phyloP scores from a whole-genome alignment of 345 rosid genomes.

The Brassica rapa region DNA sequence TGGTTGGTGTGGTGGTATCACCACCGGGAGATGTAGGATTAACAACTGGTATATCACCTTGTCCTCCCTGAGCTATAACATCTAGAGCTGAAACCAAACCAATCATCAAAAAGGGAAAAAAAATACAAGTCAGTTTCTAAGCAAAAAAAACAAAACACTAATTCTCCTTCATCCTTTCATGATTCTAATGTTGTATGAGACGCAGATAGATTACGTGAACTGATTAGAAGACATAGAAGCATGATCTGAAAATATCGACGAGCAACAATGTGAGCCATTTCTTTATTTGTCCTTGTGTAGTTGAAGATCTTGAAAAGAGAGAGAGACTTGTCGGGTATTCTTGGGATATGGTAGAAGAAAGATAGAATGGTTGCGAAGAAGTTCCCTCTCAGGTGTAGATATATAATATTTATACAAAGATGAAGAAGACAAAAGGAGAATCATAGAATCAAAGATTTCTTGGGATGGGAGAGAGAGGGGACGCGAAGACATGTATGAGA shows the following conservation, averaged over 20 bases:
- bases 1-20: constrained; percentile 49
- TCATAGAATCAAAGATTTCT: constrained; percentile 74
- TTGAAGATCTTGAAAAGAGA: constrained; percentile 10
- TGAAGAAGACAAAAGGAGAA: constrained; percentile 28
- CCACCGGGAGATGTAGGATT: constrained; percentile 68
- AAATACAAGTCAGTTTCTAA: constrained; percentile 18
- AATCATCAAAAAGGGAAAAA: constrained; percentile 20
- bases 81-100: constrained; percentile 31
- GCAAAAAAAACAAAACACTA: constrained; percentile 1
- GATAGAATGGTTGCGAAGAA: constrained; percentile 52
- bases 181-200: constrained; percentile 16
- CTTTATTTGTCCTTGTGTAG: constrained; percentile 35
- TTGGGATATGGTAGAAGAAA: constrained; percentile 43
- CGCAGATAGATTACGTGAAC: constrained; percentile 61
- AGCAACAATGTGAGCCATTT: constrained; percentile 52
- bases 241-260: constrained; percentile 44
- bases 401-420: constrained; percentile 40
- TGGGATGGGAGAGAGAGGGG: constrained; percentile 16
- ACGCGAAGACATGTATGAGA: constrained; percentile 40
- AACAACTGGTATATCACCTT: constrained; percentile 58
- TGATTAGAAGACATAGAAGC: constrained; percentile 52
- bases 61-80: constrained; percentile 44
- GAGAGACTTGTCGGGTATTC: constrained; percentile 12
- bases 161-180: neutral
- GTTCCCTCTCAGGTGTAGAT: constrained; percentile 46